These are phyloP conservation scores for Brassica nigra DNA, from an alignment of 345 rosid species.

Conservation along the genomic window DNA sequence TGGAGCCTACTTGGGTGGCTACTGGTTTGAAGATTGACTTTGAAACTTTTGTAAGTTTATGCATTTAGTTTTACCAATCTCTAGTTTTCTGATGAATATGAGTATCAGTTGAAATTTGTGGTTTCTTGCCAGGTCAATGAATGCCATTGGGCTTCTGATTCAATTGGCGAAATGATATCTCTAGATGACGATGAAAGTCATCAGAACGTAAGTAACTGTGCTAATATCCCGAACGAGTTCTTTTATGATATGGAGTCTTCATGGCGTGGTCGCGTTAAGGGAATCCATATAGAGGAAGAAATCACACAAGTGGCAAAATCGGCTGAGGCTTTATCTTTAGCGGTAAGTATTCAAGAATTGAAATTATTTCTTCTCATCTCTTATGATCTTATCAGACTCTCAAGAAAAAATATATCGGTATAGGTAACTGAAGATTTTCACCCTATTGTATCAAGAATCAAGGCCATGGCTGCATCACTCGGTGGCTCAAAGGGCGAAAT, in stretches of 20 bases:
- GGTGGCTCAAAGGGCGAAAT: constrained; percentile 90
- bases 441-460: constrained; percentile 79
- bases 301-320: constrained; percentile 62
- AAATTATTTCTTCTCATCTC: neutral
- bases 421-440: constrained; percentile 82
- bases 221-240: constrained; percentile 69
- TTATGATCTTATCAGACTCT: constrained; percentile 7
- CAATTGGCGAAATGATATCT: constrained; percentile 71
- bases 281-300: constrained; percentile 72
- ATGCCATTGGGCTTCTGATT: constrained; percentile 66
- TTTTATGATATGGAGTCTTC: constrained; percentile 87
- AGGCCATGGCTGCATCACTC: constrained; percentile 69
- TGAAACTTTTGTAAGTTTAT: constrained; percentile 61
- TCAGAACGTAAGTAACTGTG: constrained; percentile 47
- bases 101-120: constrained; percentile 7
- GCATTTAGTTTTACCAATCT: neutral
- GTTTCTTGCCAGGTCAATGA: constrained; percentile 62
- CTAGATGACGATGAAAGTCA: constrained; percentile 65
- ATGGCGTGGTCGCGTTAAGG: constrained; percentile 87
- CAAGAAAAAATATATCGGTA: constrained; percentile 26
- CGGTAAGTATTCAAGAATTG: constrained; percentile 51
- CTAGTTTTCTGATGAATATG: constrained; percentile 3
- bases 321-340: constrained; percentile 69
- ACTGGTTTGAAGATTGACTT: constrained; percentile 91
- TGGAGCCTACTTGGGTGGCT: constrained; percentile 94